Base-by-base conservation (phyloP, 805 yeast genomes). In the Zygosaccharomyces bisporus region DNA sequence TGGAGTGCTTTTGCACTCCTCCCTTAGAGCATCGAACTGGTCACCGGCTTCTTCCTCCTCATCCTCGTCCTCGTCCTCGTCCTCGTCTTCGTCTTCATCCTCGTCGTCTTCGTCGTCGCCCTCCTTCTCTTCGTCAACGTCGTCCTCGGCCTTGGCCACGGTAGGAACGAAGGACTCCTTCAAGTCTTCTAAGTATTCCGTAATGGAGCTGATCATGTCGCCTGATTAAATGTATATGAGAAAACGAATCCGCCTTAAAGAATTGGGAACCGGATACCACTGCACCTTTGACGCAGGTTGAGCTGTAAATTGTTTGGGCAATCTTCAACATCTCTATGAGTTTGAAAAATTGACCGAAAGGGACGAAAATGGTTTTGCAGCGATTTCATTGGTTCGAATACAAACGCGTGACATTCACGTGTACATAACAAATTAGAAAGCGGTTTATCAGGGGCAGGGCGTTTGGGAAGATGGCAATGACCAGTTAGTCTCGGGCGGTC, bases 121-220 rank as follows among this genome's bases (percentile, higher is more conserved):
- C 37, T 44, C 47, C 51, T 34, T 46, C 54, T 47, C 47, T 46
- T 54, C 56, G 18, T 48, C 49, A 46, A 55, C 61, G 40, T 63
- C 68, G 49, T 64, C 71, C 58, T 86, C 95, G 59, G 95, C 96
- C 71, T 76, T 81, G 42, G 95, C 95, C 45, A 76, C 76, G 57
- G 86, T 76, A 64, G 96, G 95, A 55, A 79, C 71, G 54, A 86
- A 74, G 49, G 84, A 77, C 64, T 87, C 95, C 71, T 85, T 83
- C 62, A 88, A 71, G 69, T 87, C 95, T 44, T 69, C 74, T 45
- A 70, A 56, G 47, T 67, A 68, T 49, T 68, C 72, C 47, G 68
- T 58, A 45, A 70, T 57, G 32, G 67, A 52, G 45, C 63, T 55
- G 37, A 70, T 60, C 73, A 68, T 70, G 38, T 31, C 43, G 29